Conservation (phyloP, 306 rosid genomes). For the Trifolium pratense region DNA sequence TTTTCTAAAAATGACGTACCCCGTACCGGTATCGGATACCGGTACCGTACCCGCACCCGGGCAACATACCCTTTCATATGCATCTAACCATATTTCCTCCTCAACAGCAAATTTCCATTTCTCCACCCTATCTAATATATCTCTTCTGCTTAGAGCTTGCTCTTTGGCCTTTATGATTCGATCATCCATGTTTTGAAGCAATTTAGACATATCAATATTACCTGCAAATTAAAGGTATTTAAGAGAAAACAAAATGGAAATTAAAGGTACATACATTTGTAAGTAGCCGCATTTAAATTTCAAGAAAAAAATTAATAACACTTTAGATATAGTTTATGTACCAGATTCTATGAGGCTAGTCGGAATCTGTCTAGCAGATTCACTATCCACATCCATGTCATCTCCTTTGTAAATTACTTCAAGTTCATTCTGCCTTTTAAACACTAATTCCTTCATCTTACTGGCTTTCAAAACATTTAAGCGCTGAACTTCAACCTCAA, state of each 20-base stretch:
- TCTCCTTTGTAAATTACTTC: slow-evolving; percentile 80
- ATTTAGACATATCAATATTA: slow-evolving; percentile 57
- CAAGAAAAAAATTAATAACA: background rate
- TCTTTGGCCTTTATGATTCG: slow-evolving; percentile 78
- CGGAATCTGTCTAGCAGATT: slow-evolving; percentile 69
- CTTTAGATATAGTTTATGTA: slow-evolving; percentile 25
- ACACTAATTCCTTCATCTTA: slow-evolving; percentile 80
- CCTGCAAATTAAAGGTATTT: slow-evolving; percentile 48
- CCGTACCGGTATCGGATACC: no score
- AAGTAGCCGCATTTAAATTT: slow-evolving; percentile 16
- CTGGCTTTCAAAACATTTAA: slow-evolving; percentile 77
- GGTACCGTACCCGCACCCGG: no score
- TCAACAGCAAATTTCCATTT: slow-evolving; percentile 81
- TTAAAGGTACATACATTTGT: background rate
- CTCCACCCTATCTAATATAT: slow-evolving; percentile 85
- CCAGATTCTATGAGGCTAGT: slow-evolving; percentile 77
- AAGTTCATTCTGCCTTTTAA: slow-evolving; percentile 80
- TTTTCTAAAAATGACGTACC: no score
- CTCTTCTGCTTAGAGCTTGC: slow-evolving; percentile 84
- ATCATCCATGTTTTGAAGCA: slow-evolving; percentile 88
- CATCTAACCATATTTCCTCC: slow-evolving; percentile 93
- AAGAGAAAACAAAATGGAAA: slow-evolving; percentile 3
- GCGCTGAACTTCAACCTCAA: slow-evolving; percentile 68
- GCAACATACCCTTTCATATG: slow-evolving; percentile 95
- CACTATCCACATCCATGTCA: slow-evolving; percentile 81